Base-by-base conservation (phyloP, 495 filamentous ascomycete species). In the Polyplosphaeria fusca region DNA sequence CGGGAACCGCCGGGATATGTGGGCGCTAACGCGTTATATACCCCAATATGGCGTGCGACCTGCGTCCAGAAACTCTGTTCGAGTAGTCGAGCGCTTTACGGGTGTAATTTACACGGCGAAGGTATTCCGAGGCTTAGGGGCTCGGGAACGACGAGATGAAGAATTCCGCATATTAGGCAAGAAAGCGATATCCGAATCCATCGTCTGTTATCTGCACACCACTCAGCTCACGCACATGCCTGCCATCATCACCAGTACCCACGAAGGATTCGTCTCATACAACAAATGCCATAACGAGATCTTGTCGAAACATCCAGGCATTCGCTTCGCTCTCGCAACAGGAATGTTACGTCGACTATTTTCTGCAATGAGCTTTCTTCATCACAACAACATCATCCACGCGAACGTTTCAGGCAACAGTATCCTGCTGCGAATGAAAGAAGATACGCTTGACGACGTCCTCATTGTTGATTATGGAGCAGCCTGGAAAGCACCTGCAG, bases 381-480 rank as follows among this genome's bases (percentile, higher is more conserved):
- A 52, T 27, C 43, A 16, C 37, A 41, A 42, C 38, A 16, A 24
- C 18, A 52, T 43, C 22, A 41, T 52, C 26, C 38, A 52, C 23
- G 13, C 4, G 24, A 12, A 20, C 13, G 23, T 52, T 22, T 3
- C 7, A 2, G 11, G 25, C 12, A 18, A 43, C 12, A 52, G 49
- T 20, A 38, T 52, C 22, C 38, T 52, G 9, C 2, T 52, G 14
- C 35, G 49, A 4, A 9, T 52, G 11, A 4, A 4, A 7, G 49
- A 43, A 22, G 14, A 27, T 7, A 11, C 18, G 18, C 37, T 30
- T n/a, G 23, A 55, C n/a, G 18, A 46, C 19, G 18, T 55, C 24
- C 39, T 55, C 7, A 18, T 55, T 1, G 51, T 55, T 25, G 27
- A 55, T 27, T 55, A 55, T 23, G 23, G 5, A 12, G n/a, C 30